Conservation (phyloP, 2,329 filamentous ascomycete genomes). For the Trichoderma atroviride region DNA sequence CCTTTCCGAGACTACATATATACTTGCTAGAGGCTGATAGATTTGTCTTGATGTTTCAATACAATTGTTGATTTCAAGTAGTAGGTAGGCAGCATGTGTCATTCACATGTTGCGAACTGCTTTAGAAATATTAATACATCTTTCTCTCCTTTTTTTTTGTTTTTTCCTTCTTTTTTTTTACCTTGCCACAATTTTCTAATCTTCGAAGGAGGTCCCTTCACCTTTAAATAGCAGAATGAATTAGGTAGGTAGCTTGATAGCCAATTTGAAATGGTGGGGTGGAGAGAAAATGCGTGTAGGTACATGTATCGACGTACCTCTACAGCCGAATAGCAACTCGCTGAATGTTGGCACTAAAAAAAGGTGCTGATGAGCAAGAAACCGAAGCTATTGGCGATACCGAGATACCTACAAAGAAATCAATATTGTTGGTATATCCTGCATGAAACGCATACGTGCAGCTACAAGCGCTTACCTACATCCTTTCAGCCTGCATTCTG, state of each 20-base stretch:
- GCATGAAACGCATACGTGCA: slow-evolving; percentile 3
- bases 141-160: background rate
- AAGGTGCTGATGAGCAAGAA: background rate
- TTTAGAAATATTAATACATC: background rate
- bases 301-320: background rate
- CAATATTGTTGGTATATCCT: background rate
- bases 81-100: too few relatives aligned
- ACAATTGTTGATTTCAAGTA: background rate
- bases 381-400: background rate
- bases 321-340: background rate
- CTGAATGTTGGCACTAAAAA: background rate
- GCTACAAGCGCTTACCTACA: slow-evolving; percentile 16
- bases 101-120: too few relatives aligned
- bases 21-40: background rate
- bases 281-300: background rate
- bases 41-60: background rate
- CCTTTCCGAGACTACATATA: background rate
- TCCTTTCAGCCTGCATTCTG: background rate
- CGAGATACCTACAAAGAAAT: too few relatives aligned
- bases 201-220: background rate
- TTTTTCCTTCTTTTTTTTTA: background rate
- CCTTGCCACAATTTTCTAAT: background rate
- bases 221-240: background rate
- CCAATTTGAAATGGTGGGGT: background rate
- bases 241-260: background rate